Conservation (phyloP, 1,139 yeast genomes). For the Yamadazyma triangularis region DNA sequence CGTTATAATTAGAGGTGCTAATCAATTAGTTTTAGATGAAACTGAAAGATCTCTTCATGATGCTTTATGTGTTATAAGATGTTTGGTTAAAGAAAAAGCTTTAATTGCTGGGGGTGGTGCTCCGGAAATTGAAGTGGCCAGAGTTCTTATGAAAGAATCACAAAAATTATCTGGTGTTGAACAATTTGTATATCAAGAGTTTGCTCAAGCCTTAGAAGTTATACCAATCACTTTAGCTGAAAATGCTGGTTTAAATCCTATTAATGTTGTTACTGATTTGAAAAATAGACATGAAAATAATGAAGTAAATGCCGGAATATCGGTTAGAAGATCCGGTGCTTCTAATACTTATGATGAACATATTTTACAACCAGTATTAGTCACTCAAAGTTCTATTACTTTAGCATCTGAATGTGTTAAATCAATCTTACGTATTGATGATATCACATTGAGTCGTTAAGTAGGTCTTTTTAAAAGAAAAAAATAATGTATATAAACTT, state of each 20-base stretch:
- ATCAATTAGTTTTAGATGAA: slow-evolving; percentile 83
- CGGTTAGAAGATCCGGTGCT: slow-evolving; percentile 91
- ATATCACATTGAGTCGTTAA: slow-evolving; percentile 61
- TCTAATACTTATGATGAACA: slow-evolving; percentile 90
- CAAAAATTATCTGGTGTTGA: slow-evolving; percentile 82
- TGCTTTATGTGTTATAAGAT: slow-evolving; percentile 93
- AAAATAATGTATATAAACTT: no score
- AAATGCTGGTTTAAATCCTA: slow-evolving; percentile 94
- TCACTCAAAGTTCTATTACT: slow-evolving; percentile 87
- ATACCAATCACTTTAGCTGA: slow-evolving; percentile 97
- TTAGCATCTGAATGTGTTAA: slow-evolving; percentile 96
- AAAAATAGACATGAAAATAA: slow-evolving; percentile 91
- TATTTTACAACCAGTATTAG: slow-evolving; percentile 93
- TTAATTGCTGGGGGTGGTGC: slow-evolving; percentile 99
- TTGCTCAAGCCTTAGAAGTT: slow-evolving; percentile 92
- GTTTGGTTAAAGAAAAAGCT: slow-evolving; percentile 91
- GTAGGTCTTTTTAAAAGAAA: no score
- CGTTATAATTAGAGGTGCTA: slow-evolving; percentile 93
- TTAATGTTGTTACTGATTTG: slow-evolving; percentile 90
- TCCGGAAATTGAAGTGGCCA: slow-evolving; percentile 92
- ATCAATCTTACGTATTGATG: slow-evolving; percentile 92
- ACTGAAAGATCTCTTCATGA: slow-evolving; percentile 96
- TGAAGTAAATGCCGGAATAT: slow-evolving; percentile 90
- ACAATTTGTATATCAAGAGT: slow-evolving; percentile 92
- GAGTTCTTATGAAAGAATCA: slow-evolving; percentile 74